A percentile compares a stretch with the other conserved stretches of the same genome.
Evolutionary conservation across 1,284 basidiomycete species (phyloP).

Genomic region (Puccinia novopanici): DNA sequence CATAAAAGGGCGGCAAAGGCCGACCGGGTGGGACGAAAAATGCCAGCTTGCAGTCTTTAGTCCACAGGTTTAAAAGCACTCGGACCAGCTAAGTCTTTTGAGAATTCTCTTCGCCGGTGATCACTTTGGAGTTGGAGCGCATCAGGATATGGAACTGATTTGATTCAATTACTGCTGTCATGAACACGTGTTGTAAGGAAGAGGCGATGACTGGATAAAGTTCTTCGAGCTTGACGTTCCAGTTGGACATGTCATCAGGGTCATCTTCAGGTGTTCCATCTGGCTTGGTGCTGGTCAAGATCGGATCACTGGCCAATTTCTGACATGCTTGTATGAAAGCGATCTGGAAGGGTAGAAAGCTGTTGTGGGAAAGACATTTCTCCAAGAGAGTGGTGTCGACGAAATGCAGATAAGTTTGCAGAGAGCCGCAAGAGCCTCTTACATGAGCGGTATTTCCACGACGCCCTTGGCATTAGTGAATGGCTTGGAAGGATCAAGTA

Average conservation of each 20-base stretch:
- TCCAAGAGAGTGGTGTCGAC: slow-evolving; percentile 35
- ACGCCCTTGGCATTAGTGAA: slow-evolving; percentile 53
- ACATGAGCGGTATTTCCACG: slow-evolving; percentile 56
- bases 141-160: slow-evolving; percentile 36
- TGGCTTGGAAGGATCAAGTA: slow-evolving; percentile 55
- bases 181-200: slow-evolving; percentile 31
- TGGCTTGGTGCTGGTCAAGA: too few species aligned
- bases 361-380: slow-evolving; percentile 39
- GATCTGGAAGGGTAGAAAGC: slow-evolving; percentile 47
- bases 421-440: slow-evolving; percentile 56
- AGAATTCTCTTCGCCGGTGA: slow-evolving; percentile 33
- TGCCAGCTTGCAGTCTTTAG: slow-evolving; percentile 40
- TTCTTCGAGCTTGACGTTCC: slow-evolving; percentile 46
- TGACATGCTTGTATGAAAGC: slow-evolving; percentile 50
- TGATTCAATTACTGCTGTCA: slow-evolving; percentile 33
- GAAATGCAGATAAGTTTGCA: slow-evolving; percentile 55
- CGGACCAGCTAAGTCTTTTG: slow-evolving; percentile 36
- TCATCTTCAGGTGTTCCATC: slow-evolving; percentile 35
- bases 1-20: too few species aligned
- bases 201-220: slow-evolving; percentile 43
- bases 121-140: slow-evolving; percentile 41
- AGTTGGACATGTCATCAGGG: slow-evolving; percentile 39
- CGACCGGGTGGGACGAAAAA: slow-evolving; percentile 18
- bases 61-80: slow-evolving; percentile 41
- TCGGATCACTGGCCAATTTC: slow-evolving; percentile 26